Evolutionary conservation across 805 yeast genomes (phyloP), one percentile per base, ranked within the genome.

Genomic region (Peterozyma toletana): DNA sequence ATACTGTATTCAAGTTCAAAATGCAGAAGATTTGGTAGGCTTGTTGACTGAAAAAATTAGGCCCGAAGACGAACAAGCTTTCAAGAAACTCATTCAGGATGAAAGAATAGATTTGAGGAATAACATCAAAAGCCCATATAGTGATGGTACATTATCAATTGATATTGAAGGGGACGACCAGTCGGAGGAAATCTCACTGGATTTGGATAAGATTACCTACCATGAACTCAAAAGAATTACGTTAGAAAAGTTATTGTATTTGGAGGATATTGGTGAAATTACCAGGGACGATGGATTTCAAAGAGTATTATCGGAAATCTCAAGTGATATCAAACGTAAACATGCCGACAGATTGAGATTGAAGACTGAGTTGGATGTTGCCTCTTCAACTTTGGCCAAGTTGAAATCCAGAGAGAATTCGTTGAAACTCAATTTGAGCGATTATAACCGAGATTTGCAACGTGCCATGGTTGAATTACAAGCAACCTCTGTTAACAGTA

Each of bases 1-100:
- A 13, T 88, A 88, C 56, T 78, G 91, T 54, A 78, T 90, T 49
- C 80, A 89, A 50, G 86, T 93, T 5, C 97, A 93, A 66, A 75
- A 77, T 11, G 80, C 80, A 21, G 67, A 74, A 2, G 81, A 79
- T 49, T 69, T 91, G 38, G 73, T 83, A 43, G 91, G 85, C 41
- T 63, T 87, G 43, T 60, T 88, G 41, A 70, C 85, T 9, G 75
- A 81, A 3, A 84, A 83, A 3, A 86, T 86, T 30, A 67, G 70
- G 33, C 76, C 81, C 0, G 70, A 68, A 14, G 91, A 91, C 57
- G 99, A 93, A 58, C 61, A 67, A 5, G 68, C 62, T 41, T 89
- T 84, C 61, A 66, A 67, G 43, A 67, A 70, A 13, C 70, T 89
- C 10, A 65, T 86, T 5, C 58, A 60, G 9, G 60, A 62, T 16